Base-by-base conservation (phyloP, 257 asterid species). In the Ilex aquifolium region DNA sequence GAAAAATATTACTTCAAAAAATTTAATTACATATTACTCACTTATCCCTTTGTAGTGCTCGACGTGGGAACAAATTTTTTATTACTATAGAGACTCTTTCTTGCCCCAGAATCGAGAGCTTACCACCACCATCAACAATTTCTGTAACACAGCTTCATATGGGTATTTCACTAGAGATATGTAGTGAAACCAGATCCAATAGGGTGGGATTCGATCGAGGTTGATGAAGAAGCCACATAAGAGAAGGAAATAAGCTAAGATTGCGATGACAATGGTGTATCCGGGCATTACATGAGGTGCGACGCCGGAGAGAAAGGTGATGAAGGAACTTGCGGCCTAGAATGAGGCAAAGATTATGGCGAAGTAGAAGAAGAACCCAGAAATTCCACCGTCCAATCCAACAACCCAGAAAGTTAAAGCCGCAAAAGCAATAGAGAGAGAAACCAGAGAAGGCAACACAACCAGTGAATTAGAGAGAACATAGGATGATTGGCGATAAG, bases 171-270 rank as follows among this genome's bases (percentile, higher is more conserved):
- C 88, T 0, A 90, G 78, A 0, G 95, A 90, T 0, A 90, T 5
- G 70, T 87, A 90, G 32, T 90, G 97, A 60, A 90, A 90, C 97
- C 97, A 90, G 5, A 90, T 90, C 97, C 95, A 90, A 62, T 90
- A 87, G 1, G 76, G 55, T 0, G 97, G 97, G 55, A 90, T 90
- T 0, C 97, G 69, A 27, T 89, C 91, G 0, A 93, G 77, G 58
- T 59, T 87, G 65, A 90, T 87, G 82, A 86, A 90, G 80, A 90
- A 90, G 0, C 96, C 96, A 10, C 87, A 77, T 85, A 89, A 86
- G 1, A 86, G 86, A 2, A 89, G 69, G 65, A 84, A 89, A n/a
- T 89, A 86, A 2, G 96, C 90, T 2, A 89, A 63, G 1, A 84
- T 79, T 1, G 95, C 95, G 0, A 89, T 89, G 1, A 84, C 89